Conservation (phyloP, 1,284 basidiomycete species). For the Trichosporon ovoides region DNA sequence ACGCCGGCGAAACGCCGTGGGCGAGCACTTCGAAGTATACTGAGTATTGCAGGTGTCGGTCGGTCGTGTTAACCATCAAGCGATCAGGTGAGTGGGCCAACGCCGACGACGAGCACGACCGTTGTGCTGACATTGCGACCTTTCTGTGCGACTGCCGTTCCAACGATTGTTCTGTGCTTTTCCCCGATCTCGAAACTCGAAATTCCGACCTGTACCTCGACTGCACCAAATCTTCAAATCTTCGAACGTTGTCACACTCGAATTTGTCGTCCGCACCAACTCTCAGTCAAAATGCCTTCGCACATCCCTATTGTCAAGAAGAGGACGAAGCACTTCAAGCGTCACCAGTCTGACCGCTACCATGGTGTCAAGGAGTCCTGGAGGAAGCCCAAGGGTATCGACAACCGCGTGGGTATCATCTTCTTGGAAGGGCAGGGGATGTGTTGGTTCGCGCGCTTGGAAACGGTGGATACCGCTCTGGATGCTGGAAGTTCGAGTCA, state of each 20-base stretch:
- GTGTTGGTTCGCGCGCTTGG: not conserved
- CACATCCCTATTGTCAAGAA: slow-evolving; percentile 93
- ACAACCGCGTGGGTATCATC: slow-evolving; percentile 65
- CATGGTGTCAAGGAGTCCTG: slow-evolving; percentile 91
- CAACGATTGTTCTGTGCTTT: not conserved
- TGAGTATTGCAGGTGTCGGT: slow-evolving; percentile 3
- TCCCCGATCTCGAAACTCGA: not conserved
- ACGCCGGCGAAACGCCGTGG: not conserved
- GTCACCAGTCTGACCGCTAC: slow-evolving; percentile 96
- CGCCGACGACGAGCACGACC: slow-evolving; percentile 7
- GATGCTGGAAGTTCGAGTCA: too few relatives aligned
- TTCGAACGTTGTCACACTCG: not conserved
- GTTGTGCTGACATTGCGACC: slow-evolving; percentile 11
- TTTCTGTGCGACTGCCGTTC: not conserved
- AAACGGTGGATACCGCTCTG: too few relatives aligned
- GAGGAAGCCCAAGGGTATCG: slow-evolving; percentile 96
- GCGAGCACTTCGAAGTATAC: not conserved
- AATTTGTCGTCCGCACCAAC: not conserved
- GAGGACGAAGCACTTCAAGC: slow-evolving; percentile 93
- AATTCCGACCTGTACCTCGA: not conserved
- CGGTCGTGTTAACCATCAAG: slow-evolving; percentile 2
- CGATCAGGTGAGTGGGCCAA: slow-evolving; percentile 3
- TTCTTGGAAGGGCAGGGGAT: not conserved
- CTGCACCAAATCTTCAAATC: not conserved
- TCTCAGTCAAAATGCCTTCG: slow-evolving; percentile 60